Percentiles rank a stretch among this genome's conserved stretches.
Conservation (phyloP, 1,284 basidiomycete species). For the Sanguinoderma infundibulare region DNA sequence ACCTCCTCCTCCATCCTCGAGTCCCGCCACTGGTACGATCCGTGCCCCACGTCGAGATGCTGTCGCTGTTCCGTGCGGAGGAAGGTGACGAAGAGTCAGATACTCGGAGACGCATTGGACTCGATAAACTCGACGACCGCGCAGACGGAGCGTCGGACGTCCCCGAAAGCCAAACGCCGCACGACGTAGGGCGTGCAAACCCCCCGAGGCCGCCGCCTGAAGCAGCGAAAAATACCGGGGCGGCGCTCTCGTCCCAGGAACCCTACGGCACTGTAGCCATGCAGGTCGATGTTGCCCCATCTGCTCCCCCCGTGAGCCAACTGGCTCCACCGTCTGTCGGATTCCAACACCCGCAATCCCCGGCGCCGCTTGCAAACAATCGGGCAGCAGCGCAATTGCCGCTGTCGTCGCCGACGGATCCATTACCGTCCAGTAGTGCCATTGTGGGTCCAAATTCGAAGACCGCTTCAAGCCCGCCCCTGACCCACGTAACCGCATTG, state of each 20-base stretch:
- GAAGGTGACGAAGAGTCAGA: constrained; percentile 64
- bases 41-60: constrained; percentile 63
- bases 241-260: constrained; percentile 2
- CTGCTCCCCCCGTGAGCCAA: background rate
- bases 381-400: constrained; percentile 6
- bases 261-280: constrained; percentile 2
- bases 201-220: background rate
- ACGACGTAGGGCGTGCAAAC: background rate
- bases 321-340: background rate
- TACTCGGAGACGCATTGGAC: constrained; percentile 45
- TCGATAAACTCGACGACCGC: constrained; percentile 28
- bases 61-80: constrained; percentile 64
- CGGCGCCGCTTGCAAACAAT: background rate
- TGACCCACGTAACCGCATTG: constrained; percentile 11
- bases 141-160: constrained; percentile 2
- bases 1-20: constrained; percentile 75
- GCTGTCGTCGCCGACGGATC: constrained; percentile 22
- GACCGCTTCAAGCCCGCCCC: constrained; percentile 2
- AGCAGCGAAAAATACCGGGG: constrained; percentile 6
- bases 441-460: constrained; percentile 13
- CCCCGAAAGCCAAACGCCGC: constrained; percentile 7
- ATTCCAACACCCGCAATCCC: background rate
- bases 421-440: constrained; percentile 16
- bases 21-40: constrained; percentile 74
- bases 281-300: constrained; percentile 18